phyloP scores from a whole-genome alignment of 2,329 filamentous ascomycete genomes.

The Chaetothyriales sp. region DNA sequence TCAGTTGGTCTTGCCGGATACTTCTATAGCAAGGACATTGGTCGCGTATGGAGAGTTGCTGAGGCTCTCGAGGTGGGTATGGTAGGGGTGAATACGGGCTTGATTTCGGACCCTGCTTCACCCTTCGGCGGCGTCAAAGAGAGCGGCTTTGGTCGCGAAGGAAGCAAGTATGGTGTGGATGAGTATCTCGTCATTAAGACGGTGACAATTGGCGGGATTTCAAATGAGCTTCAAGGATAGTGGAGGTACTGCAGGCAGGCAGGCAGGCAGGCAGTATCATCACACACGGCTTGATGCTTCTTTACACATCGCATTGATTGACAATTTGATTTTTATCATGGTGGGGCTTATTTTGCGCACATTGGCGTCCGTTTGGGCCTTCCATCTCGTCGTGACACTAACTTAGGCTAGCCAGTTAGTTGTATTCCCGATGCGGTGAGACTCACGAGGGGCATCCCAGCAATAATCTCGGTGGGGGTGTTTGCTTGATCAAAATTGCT shows the following conservation, averaged over 20 bases:
- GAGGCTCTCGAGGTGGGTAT: slow-evolving; percentile 68
- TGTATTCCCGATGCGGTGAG: background rate
- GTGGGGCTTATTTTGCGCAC: background rate
- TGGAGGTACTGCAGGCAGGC: background rate
- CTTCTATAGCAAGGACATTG: slow-evolving; percentile 61
- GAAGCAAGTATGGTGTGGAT: slow-evolving; percentile 34
- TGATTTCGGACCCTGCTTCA: slow-evolving; percentile 38
- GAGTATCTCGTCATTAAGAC: slow-evolving; percentile 67
- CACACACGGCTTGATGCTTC: no score
- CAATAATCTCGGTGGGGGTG: background rate
- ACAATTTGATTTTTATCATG: background rate
- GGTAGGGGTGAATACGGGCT: slow-evolving; percentile 56
- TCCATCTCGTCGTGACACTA: background rate
- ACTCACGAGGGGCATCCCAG: no score
- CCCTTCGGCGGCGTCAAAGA: slow-evolving; percentile 22
- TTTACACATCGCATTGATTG: background rate
- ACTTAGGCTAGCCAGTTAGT: background rate
- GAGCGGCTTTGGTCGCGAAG: slow-evolving; percentile 26
- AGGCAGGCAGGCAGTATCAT: no score
- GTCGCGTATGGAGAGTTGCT: slow-evolving; percentile 46
- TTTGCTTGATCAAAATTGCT: background rate
- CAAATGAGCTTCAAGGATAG: slow-evolving; percentile 39
- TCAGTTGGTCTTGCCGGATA: slow-evolving; percentile 88
- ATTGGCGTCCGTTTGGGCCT: background rate
- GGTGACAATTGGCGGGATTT: slow-evolving; percentile 50